phyloP scores from a whole-genome alignment of 2,329 filamentous ascomycete genomes.

The Alternaria brassicae region DNA sequence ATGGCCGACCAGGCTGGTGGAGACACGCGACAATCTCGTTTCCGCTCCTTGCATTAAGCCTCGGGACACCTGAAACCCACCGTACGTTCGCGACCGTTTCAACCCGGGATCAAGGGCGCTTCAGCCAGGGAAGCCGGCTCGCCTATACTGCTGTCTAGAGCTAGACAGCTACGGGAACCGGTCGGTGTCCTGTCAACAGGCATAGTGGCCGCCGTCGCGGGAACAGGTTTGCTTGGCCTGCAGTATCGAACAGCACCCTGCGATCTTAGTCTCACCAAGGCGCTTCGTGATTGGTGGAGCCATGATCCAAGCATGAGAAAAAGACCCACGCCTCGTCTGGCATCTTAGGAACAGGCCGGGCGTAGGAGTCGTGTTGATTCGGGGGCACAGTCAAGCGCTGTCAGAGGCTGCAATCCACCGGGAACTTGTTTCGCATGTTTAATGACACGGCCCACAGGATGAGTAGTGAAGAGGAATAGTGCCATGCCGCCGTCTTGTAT shows the following conservation, averaged over 20 bases:
- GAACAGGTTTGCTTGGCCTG: slow-evolving; percentile 22
- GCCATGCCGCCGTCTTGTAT: slow-evolving; percentile 21
- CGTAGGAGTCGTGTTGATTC: slow-evolving; percentile 23
- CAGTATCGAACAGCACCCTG: slow-evolving; percentile 28
- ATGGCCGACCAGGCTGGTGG: slow-evolving; percentile 20
- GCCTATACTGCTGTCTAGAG: slow-evolving; percentile 25
- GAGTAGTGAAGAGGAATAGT: slow-evolving; percentile 20
- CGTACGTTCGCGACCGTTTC: slow-evolving; percentile 41
- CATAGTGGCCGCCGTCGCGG: slow-evolving; percentile 37
- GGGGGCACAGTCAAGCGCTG: slow-evolving; percentile 28
- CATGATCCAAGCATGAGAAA: slow-evolving; percentile 30
- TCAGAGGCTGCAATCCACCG: slow-evolving; percentile 26
- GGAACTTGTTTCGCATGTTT: slow-evolving; percentile 45
- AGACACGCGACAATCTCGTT: slow-evolving; percentile 20
- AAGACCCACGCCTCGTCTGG: slow-evolving; percentile 28
- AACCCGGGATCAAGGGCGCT: slow-evolving; percentile 42
- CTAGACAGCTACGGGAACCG: slow-evolving; percentile 20
- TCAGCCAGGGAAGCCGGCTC: slow-evolving; percentile 32
- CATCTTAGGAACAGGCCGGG: slow-evolving; percentile 21
- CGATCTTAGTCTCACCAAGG: slow-evolving; percentile 17
- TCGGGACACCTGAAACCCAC: slow-evolving; percentile 44
- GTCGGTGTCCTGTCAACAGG: slow-evolving; percentile 19
- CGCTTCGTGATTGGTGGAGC: slow-evolving; percentile 38
- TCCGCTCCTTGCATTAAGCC: slow-evolving; percentile 29
- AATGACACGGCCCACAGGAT: slow-evolving; percentile 45